Percentiles rank a stretch among this genome's conserved stretches.
Conservation (phyloP, 148 eudicot species). For the Rhododendron ferrugineum region DNA sequence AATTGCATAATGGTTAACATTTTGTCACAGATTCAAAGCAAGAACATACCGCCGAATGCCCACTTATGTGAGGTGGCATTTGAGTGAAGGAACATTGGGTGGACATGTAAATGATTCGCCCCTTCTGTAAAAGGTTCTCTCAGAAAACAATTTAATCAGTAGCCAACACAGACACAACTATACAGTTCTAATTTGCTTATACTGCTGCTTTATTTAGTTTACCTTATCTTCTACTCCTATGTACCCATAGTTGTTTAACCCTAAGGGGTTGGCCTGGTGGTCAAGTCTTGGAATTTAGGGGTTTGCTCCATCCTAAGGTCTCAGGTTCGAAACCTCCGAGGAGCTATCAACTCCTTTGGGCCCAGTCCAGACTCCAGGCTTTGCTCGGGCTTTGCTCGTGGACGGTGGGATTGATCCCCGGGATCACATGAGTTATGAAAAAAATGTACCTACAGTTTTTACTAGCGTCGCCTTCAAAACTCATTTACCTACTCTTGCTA, state of each 20-base stretch:
- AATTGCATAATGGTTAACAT: background rate
- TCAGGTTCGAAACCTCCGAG: too few species aligned
- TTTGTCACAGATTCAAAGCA: background rate
- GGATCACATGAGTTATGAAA: too few species aligned
- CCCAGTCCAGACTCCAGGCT: too few species aligned
- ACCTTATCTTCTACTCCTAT: constrained; percentile 1
- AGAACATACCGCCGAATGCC: constrained; percentile 79
- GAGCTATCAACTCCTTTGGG: too few species aligned
- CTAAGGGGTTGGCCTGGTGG: too few species aligned
- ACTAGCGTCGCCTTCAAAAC: background rate
- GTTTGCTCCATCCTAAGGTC: too few species aligned
- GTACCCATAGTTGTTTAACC: too few species aligned
- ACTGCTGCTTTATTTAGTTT: background rate
- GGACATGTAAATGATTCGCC: constrained; percentile 57
- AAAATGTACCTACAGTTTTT: background rate
- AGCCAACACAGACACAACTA: background rate
- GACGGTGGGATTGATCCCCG: too few species aligned
- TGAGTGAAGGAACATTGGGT: constrained; percentile 89
- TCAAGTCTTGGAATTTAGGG: too few species aligned
- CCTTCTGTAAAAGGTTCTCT: constrained; percentile 34
- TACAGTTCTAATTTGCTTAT: background rate
- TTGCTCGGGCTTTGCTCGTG: too few species aligned
- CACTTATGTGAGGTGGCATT: constrained; percentile 98
- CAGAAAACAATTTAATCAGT: background rate
- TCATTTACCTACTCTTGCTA: background rate